These are phyloP conservation scores for Pseudocercospora ulei DNA, from an alignment of 2,329 filamentous ascomycete species.

Conservation along the genomic window DNA sequence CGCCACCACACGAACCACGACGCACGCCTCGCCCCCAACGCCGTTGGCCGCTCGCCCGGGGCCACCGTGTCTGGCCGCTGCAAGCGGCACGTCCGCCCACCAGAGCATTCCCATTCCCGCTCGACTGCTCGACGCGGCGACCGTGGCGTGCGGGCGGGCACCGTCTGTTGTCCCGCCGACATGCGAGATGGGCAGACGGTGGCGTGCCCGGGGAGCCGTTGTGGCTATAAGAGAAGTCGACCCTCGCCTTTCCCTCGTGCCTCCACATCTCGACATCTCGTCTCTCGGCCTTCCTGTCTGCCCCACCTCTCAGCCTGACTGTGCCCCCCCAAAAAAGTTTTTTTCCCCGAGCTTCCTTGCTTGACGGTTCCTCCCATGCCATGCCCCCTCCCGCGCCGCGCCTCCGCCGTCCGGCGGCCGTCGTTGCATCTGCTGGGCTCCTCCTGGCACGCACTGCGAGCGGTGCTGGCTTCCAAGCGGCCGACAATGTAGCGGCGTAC, in stretches of 20 bases:
- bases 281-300: constrained; percentile 5
- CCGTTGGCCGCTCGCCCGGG: too few relatives aligned
- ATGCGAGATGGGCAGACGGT: not conserved
- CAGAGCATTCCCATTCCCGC: too few relatives aligned
- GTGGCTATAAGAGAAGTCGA: not conserved
- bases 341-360: not conserved
- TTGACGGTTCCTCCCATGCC: constrained; percentile 9
- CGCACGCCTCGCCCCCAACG: too few relatives aligned
- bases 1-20: too few relatives aligned
- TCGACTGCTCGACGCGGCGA: too few relatives aligned
- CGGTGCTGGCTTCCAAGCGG: constrained; percentile 14
- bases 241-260: constrained; percentile 2
- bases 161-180: constrained; percentile 5
- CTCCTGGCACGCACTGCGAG: constrained; percentile 15
- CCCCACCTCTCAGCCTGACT: not conserved
- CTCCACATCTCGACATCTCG: constrained; percentile 11
- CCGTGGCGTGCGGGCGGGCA: too few relatives aligned
- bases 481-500: constrained; percentile 15
- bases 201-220: not conserved
- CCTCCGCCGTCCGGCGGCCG: constrained; percentile 13
- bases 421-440: constrained; percentile 16
- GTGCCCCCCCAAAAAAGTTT: constrained; percentile 1
- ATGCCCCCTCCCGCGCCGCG: constrained; percentile 12
- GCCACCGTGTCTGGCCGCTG: too few relatives aligned
- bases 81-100: too few relatives aligned